phyloP scores from a whole-genome alignment of 179 eudicot genomes.

The Silene noctiflora region DNA sequence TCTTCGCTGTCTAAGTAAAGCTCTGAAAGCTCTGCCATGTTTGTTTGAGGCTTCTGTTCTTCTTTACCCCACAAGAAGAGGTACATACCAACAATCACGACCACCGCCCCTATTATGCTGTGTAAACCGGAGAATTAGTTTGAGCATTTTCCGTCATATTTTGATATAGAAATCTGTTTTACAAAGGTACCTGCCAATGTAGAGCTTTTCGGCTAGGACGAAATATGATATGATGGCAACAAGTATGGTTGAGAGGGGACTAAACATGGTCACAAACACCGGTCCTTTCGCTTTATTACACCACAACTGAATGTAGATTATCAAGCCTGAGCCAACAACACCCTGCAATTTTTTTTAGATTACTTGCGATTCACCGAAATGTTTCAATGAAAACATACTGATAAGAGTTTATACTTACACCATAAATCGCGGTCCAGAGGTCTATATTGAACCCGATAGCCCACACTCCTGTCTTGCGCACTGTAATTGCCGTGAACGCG shows the following conservation, averaged over 20 bases:
- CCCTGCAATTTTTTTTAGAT: constrained; percentile 41
- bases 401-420: constrained; percentile 26
- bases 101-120: constrained; percentile 59
- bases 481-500: constrained; percentile 41
- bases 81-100: constrained; percentile 59
- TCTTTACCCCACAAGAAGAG: constrained; percentile 76
- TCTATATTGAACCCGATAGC: constrained; percentile 66
- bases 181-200: constrained; percentile 54
- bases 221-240: constrained; percentile 69
- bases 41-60: constrained; percentile 26
- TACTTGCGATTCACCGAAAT: neutral
- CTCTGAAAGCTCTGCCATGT: constrained; percentile 13
- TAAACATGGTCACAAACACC: constrained; percentile 80
- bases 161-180: neutral
- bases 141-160: neutral
- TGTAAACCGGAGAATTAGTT: neutral
- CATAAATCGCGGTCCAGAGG: constrained; percentile 62
- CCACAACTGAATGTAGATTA: constrained; percentile 57
- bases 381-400: neutral
- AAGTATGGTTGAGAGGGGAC: constrained; percentile 54
- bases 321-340: constrained; percentile 53
- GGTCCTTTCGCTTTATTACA: constrained; percentile 75
- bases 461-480: constrained; percentile 55
- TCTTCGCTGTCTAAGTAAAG: constrained; percentile 12
- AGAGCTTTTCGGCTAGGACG: constrained; percentile 63